Conservation (phyloP, 352 stramenopile genomes). For the Phytopythium litorale region DNA sequence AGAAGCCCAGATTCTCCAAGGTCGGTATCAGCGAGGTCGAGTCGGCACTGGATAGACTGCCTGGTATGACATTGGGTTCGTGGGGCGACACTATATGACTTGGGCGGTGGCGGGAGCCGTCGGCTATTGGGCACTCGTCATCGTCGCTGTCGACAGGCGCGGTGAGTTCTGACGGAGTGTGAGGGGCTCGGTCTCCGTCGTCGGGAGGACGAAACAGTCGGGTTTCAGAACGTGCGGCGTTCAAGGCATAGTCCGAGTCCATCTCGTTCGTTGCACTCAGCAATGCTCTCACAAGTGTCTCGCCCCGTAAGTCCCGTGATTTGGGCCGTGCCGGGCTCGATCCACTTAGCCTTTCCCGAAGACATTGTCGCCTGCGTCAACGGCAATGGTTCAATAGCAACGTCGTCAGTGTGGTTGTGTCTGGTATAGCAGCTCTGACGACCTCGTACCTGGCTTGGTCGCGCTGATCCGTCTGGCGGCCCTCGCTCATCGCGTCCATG, state of each 20-base stretch:
- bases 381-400: not conserved
- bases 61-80: not conserved
- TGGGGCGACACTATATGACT: not conserved
- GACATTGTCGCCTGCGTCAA: not conserved
- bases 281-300: not conserved
- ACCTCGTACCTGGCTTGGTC: not conserved
- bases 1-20: not conserved
- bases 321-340: not conserved
- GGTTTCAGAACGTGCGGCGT: not conserved
- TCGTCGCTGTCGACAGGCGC: not conserved
- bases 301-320: not conserved
- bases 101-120: not conserved
- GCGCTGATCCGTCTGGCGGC: not conserved
- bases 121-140: not conserved
- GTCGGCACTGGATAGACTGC: not conserved
- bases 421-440: too few species aligned
- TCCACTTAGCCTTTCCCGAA: not conserved
- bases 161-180: not conserved
- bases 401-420: not conserved
- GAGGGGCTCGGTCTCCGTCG: not conserved
- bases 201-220: constrained; percentile 3
- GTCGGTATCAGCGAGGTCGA: not conserved
- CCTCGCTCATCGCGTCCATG: not conserved
- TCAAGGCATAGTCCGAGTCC: not conserved
- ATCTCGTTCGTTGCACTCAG: not conserved